phyloP scores from a whole-genome alignment of 148 eudicot genomes.

The Limonium bicolor region DNA sequence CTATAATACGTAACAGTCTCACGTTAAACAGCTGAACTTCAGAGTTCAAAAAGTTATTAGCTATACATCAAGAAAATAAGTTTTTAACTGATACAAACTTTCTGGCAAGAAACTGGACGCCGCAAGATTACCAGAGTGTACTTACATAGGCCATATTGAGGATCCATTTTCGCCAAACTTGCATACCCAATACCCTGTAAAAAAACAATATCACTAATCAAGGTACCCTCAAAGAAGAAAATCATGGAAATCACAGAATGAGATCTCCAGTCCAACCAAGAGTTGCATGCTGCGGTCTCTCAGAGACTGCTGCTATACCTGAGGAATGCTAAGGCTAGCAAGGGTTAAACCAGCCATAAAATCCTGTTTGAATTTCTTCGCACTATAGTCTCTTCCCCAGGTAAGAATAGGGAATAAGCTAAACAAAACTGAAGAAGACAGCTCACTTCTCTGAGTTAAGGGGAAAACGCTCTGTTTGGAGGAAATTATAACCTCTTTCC shows the following conservation, averaged over 20 bases:
- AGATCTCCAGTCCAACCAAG: neutral
- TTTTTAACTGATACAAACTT: too few relatives aligned
- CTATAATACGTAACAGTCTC: neutral
- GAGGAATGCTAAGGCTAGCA: slow-evolving; percentile 51
- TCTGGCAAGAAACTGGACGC: neutral
- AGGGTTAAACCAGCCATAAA: slow-evolving; percentile 38
- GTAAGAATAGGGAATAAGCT: slow-evolving; percentile 30
- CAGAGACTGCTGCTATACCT: too few relatives aligned
- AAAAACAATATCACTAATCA: neutral
- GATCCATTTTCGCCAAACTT: slow-evolving; percentile 40
- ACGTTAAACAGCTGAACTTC: too few relatives aligned
- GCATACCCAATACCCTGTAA: slow-evolving; percentile 59
- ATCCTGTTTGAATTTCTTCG: slow-evolving; percentile 23
- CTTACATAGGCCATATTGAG: slow-evolving; percentile 49
- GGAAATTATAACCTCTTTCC: slow-evolving; percentile 11
- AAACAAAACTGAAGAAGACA: slow-evolving; percentile 9
- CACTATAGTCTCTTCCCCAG: slow-evolving; percentile 29
- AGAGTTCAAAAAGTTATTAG: too few relatives aligned
- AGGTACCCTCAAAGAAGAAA: neutral
- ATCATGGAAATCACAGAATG: too few relatives aligned
- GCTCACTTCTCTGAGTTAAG: neutral
- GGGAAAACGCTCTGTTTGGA: slow-evolving; percentile 13
- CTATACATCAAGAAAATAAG: too few relatives aligned
- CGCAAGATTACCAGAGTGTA: neutral
- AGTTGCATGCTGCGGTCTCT: too few relatives aligned